phyloP scores from a whole-genome alignment of 257 asterid species.

The Solanum piurae region DNA sequence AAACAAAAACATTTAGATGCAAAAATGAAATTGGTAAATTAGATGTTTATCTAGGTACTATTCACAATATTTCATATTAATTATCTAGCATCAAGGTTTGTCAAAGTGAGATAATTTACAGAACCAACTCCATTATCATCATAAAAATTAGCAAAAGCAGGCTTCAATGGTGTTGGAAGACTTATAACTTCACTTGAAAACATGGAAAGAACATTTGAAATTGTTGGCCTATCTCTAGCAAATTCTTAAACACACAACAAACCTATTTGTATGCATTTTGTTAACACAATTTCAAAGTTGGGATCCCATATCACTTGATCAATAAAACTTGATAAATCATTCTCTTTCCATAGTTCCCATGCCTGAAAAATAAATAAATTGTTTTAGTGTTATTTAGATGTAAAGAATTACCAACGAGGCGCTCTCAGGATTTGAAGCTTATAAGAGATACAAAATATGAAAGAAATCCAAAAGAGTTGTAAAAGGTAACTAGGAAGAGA shows the following conservation, averaged over 20 bases:
- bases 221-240: slow-evolving; percentile 37
- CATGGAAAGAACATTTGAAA: slow-evolving; percentile 35
- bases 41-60: neutral
- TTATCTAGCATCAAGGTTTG: neutral
- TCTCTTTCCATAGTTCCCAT: slow-evolving; percentile 47
- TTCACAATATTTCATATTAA: neutral
- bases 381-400: neutral
- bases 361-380: slow-evolving; percentile 19
- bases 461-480: too few relatives aligned
- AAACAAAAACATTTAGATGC: neutral
- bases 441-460: too few relatives aligned
- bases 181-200: slow-evolving; percentile 23
- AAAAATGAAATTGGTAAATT: neutral
- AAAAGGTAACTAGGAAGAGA: too few relatives aligned
- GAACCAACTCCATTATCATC: neutral
- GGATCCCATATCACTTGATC: slow-evolving; percentile 31
- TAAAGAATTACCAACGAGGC: neutral
- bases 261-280: slow-evolving; percentile 34
- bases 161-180: slow-evolving; percentile 23
- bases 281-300: slow-evolving; percentile 14
- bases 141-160: slow-evolving; percentile 26
- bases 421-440: neutral
- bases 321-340: slow-evolving; percentile 24
- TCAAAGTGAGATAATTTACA: neutral
- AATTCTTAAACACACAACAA: slow-evolving; percentile 49